phyloP scores from a whole-genome alignment of 1,284 basidiomycete genomes.

The Sanghuangporus sanghuang region DNA sequence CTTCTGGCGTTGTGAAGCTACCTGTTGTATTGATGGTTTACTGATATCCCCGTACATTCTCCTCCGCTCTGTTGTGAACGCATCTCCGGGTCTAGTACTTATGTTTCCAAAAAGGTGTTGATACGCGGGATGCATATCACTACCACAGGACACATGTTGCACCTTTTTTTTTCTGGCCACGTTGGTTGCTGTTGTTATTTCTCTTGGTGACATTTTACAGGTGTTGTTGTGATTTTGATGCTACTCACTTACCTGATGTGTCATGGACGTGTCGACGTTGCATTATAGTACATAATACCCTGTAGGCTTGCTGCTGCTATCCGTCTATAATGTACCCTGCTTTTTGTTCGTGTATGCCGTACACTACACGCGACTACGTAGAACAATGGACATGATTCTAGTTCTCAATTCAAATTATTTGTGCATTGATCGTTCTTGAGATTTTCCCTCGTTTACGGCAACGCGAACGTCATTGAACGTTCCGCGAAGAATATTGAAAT shows the following conservation, averaged over 20 bases:
- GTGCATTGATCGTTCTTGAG: too few relatives aligned
- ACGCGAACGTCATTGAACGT: too few relatives aligned
- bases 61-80: not conserved
- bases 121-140: not conserved
- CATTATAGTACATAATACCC: not conserved
- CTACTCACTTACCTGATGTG: not conserved
- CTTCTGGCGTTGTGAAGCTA: constrained; percentile 12
- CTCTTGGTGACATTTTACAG: not conserved
- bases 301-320: not conserved
- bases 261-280: not conserved
- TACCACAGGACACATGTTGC: not conserved
- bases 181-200: not conserved
- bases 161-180: not conserved
- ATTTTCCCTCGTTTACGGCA: too few relatives aligned
- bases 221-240: not conserved
- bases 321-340: not conserved
- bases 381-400: too few relatives aligned
- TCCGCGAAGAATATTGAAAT: too few relatives aligned
- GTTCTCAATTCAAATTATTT: too few relatives aligned
- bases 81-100: not conserved
- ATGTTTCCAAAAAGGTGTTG: not conserved
- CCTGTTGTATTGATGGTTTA: not conserved
- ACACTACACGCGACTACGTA: not conserved
- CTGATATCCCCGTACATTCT: not conserved
- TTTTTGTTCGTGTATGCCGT: not conserved